Percentiles rank a stretch among this genome's conserved stretches.
phyloP scores from a whole-genome alignment of 1,139 yeast species.

The Blastobotrys proliferans region DNA sequence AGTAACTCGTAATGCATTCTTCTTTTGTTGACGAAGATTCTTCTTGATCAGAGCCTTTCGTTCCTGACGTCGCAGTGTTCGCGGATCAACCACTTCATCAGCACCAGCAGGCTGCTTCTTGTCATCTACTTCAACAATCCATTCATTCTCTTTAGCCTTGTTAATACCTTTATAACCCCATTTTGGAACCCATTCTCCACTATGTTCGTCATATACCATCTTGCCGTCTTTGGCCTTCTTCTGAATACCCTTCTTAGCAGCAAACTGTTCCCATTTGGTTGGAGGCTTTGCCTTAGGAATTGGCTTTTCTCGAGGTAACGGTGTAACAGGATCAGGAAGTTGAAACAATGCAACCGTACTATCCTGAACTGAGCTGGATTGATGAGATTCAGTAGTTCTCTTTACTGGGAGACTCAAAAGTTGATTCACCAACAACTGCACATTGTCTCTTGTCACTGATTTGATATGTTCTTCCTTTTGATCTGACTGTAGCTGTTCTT shows the following conservation, averaged over 20 bases:
- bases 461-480: conserved; percentile 61
- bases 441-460: conserved; percentile 82
- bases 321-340: conserved; percentile 79
- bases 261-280: conserved; percentile 97
- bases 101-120: conserved; percentile 42
- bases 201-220: conserved; percentile 82
- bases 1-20: conserved; percentile 41
- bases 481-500: conserved; percentile 64
- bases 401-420: conserved; percentile 83
- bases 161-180: conserved; percentile 98
- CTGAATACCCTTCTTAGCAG: conserved; percentile 90
- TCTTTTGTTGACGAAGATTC: conserved; percentile 82
- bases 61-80: conserved; percentile 73
- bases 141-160: conserved; percentile 80
- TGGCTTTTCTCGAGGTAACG: conserved; percentile 91
- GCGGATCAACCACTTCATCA: conserved; percentile 79
- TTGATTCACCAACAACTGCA: conserved; percentile 86
- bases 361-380: conserved; percentile 52
- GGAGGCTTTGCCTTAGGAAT: conserved; percentile 88
- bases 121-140: conserved; percentile 94
- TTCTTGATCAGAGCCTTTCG: conserved; percentile 82
- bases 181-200: conserved; percentile 94
- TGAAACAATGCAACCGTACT: conserved; percentile 77
- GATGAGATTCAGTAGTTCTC: conserved; percentile 69
- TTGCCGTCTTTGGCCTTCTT: conserved; percentile 89